phyloP scores from a whole-genome alignment of 179 eudicot species.

The Camellia oleifera region DNA sequence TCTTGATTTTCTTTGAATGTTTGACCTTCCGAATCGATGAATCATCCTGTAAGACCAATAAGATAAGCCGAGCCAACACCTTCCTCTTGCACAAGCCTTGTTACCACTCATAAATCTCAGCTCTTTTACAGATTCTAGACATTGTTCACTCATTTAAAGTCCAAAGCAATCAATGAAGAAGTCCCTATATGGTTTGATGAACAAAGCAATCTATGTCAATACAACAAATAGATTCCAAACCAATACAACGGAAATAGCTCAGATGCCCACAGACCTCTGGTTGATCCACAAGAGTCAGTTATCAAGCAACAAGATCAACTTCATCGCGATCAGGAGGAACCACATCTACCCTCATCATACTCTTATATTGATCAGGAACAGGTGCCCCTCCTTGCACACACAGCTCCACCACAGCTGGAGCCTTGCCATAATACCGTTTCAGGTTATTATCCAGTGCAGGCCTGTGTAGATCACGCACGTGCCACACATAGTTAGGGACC shows the following conservation, averaged over 20 bases:
- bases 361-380: constrained; percentile 44
- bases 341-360: constrained; percentile 71
- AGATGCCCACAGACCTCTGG: background rate
- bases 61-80: no score
- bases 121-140: no score
- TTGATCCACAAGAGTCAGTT: background rate
- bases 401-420: constrained; percentile 62
- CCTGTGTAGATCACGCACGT: constrained; percentile 38
- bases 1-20: no score
- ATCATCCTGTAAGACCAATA: no score
- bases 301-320: constrained; percentile 67
- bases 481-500: constrained; percentile 77
- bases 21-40: no score
- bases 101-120: no score
- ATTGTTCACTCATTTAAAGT: no score
- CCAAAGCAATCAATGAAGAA: no score
- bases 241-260: background rate
- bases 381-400: constrained; percentile 68
- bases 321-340: constrained; percentile 68
- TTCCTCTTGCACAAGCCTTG: no score
- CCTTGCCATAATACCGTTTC: constrained; percentile 61
- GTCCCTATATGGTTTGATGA: background rate
- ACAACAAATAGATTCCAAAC: background rate
- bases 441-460: constrained; percentile 42
- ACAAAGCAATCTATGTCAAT: background rate